Evolutionary conservation across 1,284 basidiomycete species (phyloP), one percentile per base, ranked within the genome.

Genomic region (Neolentinus lepideus): DNA sequence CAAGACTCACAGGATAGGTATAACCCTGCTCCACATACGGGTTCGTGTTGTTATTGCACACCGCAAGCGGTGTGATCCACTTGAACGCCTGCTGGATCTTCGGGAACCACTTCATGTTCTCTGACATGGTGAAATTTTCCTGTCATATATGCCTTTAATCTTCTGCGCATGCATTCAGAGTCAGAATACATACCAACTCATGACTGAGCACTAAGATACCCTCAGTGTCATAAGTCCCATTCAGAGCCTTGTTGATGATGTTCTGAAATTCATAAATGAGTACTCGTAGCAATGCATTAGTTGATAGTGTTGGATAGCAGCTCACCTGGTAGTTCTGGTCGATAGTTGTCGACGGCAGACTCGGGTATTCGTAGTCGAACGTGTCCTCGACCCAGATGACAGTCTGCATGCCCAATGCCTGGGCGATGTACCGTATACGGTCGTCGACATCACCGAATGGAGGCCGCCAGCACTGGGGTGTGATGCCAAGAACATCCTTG

Each of bases 391-490:
- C 47, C 47, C 47, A 50, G 47, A 50, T 50, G 47, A 50, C 47
- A 11, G 47, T 50, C 22, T 50, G 47, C 47, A 50, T 50, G 27
- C 47, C 47, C 22, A 50, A 22, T n/a, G 47, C 8, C 27, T 50
- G 47, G 22, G 47, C 47, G 22, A 50, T 50, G 47, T 50, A 50
- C 27, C 47, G 47, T 4, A 50, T 50, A 16, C 47, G 47, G 24
- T 50, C 47, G 53, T 84, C 81, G 25, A 81, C 69, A 55, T 83
- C 79, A 50, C 82, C 81, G 59, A 72, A 87, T 11, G 86, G 85
- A 36, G 87, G 85, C 71, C 88, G 75, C 81, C 85, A 88, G 61
- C 80, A 87, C 47, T 81, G 84, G 11, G 84, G 83, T 0, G 86
- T 88, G 16, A 86, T 75, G 38, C 85, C 84, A 16, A 79, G 65